A percentile compares a stretch with the other conserved stretches of the same genome.
Conservation (phyloP, 163 green algal genomes). For the Chlorella variabilis region DNA sequence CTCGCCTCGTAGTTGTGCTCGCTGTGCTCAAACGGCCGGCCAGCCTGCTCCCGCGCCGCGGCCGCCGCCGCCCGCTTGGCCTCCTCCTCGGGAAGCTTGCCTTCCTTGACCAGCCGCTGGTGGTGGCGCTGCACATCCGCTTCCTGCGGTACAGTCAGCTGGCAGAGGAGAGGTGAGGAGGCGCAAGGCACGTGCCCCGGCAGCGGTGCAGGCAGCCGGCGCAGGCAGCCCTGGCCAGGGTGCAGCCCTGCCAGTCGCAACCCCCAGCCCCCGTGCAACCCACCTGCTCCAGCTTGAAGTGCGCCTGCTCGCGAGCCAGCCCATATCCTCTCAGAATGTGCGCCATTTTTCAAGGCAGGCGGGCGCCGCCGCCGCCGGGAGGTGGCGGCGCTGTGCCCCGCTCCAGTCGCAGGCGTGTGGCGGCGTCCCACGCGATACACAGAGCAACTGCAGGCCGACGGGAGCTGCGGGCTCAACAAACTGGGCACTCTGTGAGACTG, state of each 20-base stretch:
- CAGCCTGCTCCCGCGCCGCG: not conserved
- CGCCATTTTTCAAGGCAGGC: slow-evolving; percentile 18
- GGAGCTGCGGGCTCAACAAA: too few species aligned
- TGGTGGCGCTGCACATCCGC: slow-evolving; percentile 52
- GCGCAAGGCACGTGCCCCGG: too few species aligned
- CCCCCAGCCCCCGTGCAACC: too few species aligned
- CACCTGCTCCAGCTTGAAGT: slow-evolving; percentile 66
- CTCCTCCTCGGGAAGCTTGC: slow-evolving; percentile 37
- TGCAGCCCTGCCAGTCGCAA: too few species aligned
- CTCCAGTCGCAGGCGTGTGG: not conserved
- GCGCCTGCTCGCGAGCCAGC: slow-evolving; percentile 43
- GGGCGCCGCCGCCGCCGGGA: too few species aligned
- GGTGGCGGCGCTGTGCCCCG: not conserved
- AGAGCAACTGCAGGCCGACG: too few species aligned
- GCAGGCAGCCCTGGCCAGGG: not conserved
- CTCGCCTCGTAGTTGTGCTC: not conserved
- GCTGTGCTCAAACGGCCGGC: not conserved
- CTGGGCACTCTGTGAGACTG: too few species aligned
- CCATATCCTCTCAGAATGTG: slow-evolving; percentile 45
- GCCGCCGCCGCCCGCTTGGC: not conserved
- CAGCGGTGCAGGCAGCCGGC: too few species aligned
- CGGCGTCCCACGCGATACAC: too few species aligned
- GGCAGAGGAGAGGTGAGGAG: too few species aligned
- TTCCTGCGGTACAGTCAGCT: slow-evolving; percentile 47
- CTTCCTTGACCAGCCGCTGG: slow-evolving; percentile 49